Evolutionary conservation across 441 rosid genomes (phyloP), one percentile per base, ranked within the genome.

Genomic region (Bocquillonia castaneifolia): DNA sequence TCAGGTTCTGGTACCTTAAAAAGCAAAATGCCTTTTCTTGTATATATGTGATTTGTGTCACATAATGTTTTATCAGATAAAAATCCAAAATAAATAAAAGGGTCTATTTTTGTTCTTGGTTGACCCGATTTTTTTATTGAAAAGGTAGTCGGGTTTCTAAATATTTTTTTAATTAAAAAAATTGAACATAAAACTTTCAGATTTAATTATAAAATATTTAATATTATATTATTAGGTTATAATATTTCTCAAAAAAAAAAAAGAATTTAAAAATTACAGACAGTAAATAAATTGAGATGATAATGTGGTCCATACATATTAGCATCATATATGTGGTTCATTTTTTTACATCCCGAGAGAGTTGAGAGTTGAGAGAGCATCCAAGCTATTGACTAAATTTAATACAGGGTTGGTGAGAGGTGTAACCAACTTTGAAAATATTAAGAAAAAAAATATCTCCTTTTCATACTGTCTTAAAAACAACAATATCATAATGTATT

Each of bases 341-440:
- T 57, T 44, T 23, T 26, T 64, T 74, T 55, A 15, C 52, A 42
- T n/a, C 7, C 20, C 7, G 10, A n/a, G 44, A 34, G 15, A 58
- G 61, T 6, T 60, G 32, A 63, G n/a, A 39, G 61, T n/a, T n/a
- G n/a, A n/a, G 28, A 66, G 18, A 50, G 60, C 64, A 50, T 44
- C 39, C 17, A 51, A 50, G 40, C 31, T 17, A 10, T 20, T 51
- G 78, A 64, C 70, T 80, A 3, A 70, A 50, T 75, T 77, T 74
- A 69, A 69, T 39, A 63, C 13, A 57, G n/a, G 78, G 73, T 78
- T 83, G 74, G 60, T 78, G 29, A 71, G 74, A 53, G 70, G 40
- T 58, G 54, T 15, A 18, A 59, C 65, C 68, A 56, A 57, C 48
- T 40, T 55, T n/a, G 42, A 34, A 52, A 13, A 53, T 10, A 45